Conservation (phyloP, 805 yeast species). For the Candida anglica region DNA sequence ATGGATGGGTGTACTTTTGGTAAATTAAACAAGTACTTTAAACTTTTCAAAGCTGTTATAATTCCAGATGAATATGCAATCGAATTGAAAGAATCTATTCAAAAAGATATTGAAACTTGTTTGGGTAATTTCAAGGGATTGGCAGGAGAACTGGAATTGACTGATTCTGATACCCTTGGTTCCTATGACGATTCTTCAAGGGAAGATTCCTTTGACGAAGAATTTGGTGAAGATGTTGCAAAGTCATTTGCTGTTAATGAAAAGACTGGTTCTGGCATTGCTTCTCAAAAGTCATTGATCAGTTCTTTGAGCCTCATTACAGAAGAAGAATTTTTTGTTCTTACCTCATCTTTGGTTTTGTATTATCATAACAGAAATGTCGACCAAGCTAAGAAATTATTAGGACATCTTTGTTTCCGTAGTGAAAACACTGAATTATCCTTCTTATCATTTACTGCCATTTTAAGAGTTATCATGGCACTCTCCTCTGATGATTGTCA, state of each 20-base stretch:
- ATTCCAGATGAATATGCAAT: conserved; percentile 14
- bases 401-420: conserved; percentile 19
- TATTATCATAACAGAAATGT: conserved; percentile 15
- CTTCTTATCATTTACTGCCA: conserved; percentile 28
- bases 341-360: conserved; percentile 21
- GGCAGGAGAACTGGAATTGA: conserved; percentile 20
- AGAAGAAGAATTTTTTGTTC: conserved; percentile 31
- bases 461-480: conserved; percentile 18
- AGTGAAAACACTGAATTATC: conserved; percentile 15
- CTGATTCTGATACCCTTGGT: conserved; percentile 21
- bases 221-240: neutral
- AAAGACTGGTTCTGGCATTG: neutral
- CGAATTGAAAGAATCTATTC: conserved; percentile 13
- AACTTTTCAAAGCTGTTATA: conserved; percentile 21
- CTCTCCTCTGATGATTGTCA: conserved; percentile 15
- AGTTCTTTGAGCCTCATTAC: conserved; percentile 26
- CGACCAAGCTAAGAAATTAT: conserved; percentile 15
- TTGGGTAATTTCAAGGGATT: conserved; percentile 17
- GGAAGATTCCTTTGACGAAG: neutral
- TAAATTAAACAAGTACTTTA: conserved; percentile 12
- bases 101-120: conserved; percentile 12
- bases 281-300: conserved; percentile 19
- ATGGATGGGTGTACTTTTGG: conserved; percentile 5
- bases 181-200: conserved; percentile 7
- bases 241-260: neutral